phyloP scores from a whole-genome alignment of 352 stramenopile species.

The Pythium guiyangense region DNA sequence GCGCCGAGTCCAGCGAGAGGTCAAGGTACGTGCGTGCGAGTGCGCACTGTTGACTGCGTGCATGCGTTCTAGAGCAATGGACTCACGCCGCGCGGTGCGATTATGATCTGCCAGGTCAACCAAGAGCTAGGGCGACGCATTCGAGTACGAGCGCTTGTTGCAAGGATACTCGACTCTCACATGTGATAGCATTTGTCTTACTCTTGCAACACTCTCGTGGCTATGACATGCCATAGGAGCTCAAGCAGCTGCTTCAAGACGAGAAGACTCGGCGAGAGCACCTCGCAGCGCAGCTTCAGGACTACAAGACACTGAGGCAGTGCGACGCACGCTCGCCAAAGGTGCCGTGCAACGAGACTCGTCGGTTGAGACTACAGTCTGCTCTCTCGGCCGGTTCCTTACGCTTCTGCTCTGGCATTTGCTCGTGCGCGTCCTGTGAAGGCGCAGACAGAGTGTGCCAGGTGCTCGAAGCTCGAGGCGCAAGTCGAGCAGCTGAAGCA shows the following conservation, averaged over 20 bases:
- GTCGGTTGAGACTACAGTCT: too few species aligned
- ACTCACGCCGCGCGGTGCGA: too few species aligned
- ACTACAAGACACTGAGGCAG: constrained; percentile 18
- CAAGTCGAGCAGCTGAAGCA: constrained; percentile 12
- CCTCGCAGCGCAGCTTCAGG: constrained; percentile 25
- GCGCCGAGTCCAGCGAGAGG: constrained; percentile 58
- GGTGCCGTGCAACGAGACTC: neutral
- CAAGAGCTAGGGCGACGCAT: constrained; percentile 63
- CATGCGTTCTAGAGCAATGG: neutral
- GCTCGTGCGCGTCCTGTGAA: neutral
- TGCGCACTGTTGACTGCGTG: too few species aligned
- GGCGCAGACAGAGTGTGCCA: constrained; percentile 10
- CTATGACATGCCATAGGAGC: constrained; percentile 23
- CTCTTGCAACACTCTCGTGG: neutral
- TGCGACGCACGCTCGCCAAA: constrained; percentile 6
- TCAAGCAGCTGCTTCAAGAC: constrained; percentile 41
- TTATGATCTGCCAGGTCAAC: constrained; percentile 41
- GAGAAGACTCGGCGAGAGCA: constrained; percentile 32
- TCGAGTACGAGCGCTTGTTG: constrained; percentile 26
- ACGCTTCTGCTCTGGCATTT: constrained; percentile 10
- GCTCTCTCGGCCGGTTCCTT: too few species aligned
- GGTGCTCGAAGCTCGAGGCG: constrained; percentile 13
- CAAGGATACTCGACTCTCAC: neutral
- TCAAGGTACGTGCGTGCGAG: constrained; percentile 32
- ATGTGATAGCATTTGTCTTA: too few species aligned